phyloP scores from a whole-genome alignment of 768 basidiomycete species.

The Leccinum aurantiacum region DNA sequence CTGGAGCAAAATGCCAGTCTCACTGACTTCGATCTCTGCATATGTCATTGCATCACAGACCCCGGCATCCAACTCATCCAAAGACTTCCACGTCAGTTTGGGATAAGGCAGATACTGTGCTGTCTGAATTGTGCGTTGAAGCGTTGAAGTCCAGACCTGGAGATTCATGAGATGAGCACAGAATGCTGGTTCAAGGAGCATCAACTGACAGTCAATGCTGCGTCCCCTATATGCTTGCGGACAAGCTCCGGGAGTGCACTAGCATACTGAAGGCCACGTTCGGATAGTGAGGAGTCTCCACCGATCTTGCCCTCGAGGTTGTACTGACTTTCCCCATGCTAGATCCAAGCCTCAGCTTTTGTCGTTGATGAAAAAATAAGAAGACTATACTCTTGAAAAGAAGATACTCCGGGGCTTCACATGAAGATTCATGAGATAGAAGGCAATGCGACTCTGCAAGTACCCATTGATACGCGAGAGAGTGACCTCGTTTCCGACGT shows the following conservation, averaged over 20 bases:
- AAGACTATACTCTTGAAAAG: conserved; percentile 77
- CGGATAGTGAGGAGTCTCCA: conserved; percentile 89
- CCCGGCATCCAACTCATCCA: conserved; percentile 98
- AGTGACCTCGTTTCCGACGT: conserved; percentile 89
- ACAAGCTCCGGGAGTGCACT: conserved; percentile 83
- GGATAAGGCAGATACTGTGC: conserved; percentile 77
- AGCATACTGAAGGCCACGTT: conserved; percentile 83
- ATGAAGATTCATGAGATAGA: conserved; percentile 98
- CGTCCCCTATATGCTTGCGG: conserved; percentile 87
- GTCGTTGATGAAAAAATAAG: conserved; percentile 1
- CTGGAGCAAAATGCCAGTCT: neutral
- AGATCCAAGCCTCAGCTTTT: conserved; percentile 11
- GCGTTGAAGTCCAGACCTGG: conserved; percentile 98
- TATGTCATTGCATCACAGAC: conserved; percentile 99
- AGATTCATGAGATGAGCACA: conserved; percentile 1
- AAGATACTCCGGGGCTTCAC: conserved; percentile 96
- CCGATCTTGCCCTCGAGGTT: conserved; percentile 97
- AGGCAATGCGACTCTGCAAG: conserved; percentile 93
- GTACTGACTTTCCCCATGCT: conserved; percentile 98
- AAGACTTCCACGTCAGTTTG: conserved; percentile 97
- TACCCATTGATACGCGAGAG: conserved; percentile 90
- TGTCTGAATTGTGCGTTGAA: conserved; percentile 91
- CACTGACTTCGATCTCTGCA: conserved; percentile 88
- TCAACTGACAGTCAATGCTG: conserved; percentile 69
- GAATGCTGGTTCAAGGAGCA: conserved; percentile 7